Percentiles rank a stretch among this genome's conserved stretches.
Evolutionary conservation across 176 grass and related monocot species (phyloP).

Genomic region (Thalia dealbata): DNA sequence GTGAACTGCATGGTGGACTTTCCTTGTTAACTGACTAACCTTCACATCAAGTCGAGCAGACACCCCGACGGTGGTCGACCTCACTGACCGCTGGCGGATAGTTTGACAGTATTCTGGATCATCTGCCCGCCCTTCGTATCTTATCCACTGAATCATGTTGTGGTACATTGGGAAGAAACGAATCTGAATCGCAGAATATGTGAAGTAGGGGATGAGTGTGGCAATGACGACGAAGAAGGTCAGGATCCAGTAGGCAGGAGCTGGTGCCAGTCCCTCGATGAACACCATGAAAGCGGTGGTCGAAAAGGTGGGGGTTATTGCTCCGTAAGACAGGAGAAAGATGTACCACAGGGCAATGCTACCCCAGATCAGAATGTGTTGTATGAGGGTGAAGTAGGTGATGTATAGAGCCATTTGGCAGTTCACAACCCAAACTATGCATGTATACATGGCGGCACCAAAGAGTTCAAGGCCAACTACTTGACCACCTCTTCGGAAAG

Average conservation of each 20-base stretch:
- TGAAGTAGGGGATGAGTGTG: slow-evolving; percentile 32
- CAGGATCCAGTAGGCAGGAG: slow-evolving; percentile 55
- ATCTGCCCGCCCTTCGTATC: slow-evolving; percentile 10
- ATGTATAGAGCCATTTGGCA: slow-evolving; percentile 52
- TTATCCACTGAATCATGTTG: slow-evolving; percentile 23
- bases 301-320: slow-evolving; percentile 46
- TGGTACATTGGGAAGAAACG: slow-evolving; percentile 19
- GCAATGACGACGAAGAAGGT: slow-evolving; percentile 42
- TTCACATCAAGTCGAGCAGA: slow-evolving; percentile 59
- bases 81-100: slow-evolving; percentile 60
- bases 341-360: slow-evolving; percentile 64
- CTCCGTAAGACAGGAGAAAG: slow-evolving; percentile 67
- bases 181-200: slow-evolving; percentile 10
- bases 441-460: slow-evolving; percentile 45
- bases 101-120: slow-evolving; percentile 38
- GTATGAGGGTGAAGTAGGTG: slow-evolving; percentile 71
- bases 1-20: slow-evolving; percentile 27
- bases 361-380: slow-evolving; percentile 70
- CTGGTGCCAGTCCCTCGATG: slow-evolving; percentile 28
- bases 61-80: slow-evolving; percentile 61
- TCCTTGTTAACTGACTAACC: slow-evolving; percentile 29
- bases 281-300: slow-evolving; percentile 59
- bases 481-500: slow-evolving; percentile 40
- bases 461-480: slow-evolving; percentile 34
- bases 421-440: slow-evolving; percentile 73